Evolutionary conservation across 257 asterid species (phyloP), one percentile per base, ranked within the genome.

Genomic region (Salvia rosmarinus): DNA sequence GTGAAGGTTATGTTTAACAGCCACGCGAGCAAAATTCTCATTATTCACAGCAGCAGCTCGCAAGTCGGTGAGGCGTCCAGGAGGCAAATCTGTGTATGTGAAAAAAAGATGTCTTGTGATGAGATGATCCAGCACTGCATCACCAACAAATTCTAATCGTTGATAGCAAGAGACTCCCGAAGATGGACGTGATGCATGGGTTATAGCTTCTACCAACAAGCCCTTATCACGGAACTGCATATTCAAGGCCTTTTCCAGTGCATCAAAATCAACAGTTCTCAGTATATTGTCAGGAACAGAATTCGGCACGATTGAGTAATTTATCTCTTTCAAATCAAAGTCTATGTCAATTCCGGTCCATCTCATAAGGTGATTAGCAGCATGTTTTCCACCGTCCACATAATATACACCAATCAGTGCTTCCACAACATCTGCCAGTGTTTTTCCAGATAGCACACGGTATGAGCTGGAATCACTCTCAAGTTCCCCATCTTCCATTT

Each of bases 1-100:
- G 70, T 95, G 99, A 82, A 95, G 95, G 69, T 80, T 81, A 74
- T 89, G 98, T 75, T 87, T 95, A 32, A 95, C 98, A 72, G 99
- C 89, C 44, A 95, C 96, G 47, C 99, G 98, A 67, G 99, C 99
- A 73, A 95, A 91, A 77, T 95, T 95, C 68, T 95, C 99, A 68
- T 95, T 95, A 79, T 95, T 95, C 60, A 95, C 99, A 72, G 99
- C 99, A 28, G 99, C 99, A 63, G 99, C 99, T 76, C 99, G 88
- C 80, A 95, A 78, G 77, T 95, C 99, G 1, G 99, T 95, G 81
- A 95, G 78, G 64, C 99, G 95, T 10, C 99, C 99, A 3, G 99
- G 99, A 19, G 99, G 98, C 76, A 95, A 85, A 83, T 91, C 96
- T 52, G 99, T 95, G 81, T 91, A 95, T 3, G 95, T 85, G 80